phyloP scores from a whole-genome alignment of 176 grass and related monocot species.

The Zizania latifolia region DNA sequence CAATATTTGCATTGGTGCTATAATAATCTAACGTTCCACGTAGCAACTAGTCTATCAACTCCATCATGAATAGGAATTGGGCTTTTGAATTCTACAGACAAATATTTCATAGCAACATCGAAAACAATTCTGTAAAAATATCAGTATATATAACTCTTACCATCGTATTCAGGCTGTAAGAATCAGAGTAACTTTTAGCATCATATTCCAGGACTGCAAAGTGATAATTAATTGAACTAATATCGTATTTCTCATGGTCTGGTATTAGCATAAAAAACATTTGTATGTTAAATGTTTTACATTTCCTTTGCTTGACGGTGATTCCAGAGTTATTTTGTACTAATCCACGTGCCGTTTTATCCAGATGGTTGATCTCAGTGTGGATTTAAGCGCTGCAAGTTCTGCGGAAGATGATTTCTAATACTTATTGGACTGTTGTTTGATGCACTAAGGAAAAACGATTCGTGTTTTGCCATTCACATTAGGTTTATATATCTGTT shows the following conservation, averaged over 20 bases:
- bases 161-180: not conserved
- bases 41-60: not conserved
- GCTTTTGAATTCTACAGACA: not conserved
- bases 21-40: not conserved
- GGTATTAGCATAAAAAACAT: not conserved
- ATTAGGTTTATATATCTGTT: constrained; percentile 9
- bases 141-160: not conserved
- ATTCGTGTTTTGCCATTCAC: not conserved
- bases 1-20: not conserved
- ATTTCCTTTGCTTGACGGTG: not conserved
- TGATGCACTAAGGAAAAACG: constrained; percentile 11
- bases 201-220: not conserved
- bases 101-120: not conserved
- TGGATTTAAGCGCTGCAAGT: constrained; percentile 89
- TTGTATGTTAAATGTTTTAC: not conserved
- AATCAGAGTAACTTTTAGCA: not conserved
- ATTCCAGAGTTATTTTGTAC: not conserved
- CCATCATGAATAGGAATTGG: not conserved
- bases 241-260: not conserved
- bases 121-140: not conserved
- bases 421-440: constrained; percentile 3
- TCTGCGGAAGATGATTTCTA: constrained; percentile 63
- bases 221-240: not conserved
- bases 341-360: constrained; percentile 1
- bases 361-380: constrained; percentile 63